phyloP scores from a whole-genome alignment of 179 eudicot genomes.

The Silene vulgaris region DNA sequence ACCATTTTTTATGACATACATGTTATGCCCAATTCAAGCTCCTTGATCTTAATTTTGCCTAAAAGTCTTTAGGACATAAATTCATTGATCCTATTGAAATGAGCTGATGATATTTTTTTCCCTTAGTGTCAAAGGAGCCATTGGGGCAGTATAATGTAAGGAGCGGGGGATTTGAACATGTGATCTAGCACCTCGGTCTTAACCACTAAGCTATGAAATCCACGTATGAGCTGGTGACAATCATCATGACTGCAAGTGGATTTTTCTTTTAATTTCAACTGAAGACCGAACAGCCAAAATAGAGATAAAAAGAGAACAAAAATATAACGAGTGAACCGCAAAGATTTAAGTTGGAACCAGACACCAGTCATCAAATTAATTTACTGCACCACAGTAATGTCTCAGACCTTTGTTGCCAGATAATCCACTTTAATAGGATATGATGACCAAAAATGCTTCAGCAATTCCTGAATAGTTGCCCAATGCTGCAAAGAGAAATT shows the following conservation, averaged over 20 bases:
- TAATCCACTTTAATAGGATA: slow-evolving; percentile 76
- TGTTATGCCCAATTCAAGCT: neutral
- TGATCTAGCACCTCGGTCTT: too few relatives aligned
- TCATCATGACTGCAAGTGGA: neutral
- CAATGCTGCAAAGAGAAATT: slow-evolving; percentile 59
- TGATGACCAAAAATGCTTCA: slow-evolving; percentile 97
- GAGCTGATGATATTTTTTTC: too few relatives aligned
- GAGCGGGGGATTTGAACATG: too few relatives aligned
- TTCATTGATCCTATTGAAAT: neutral
- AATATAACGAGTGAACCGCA: neutral
- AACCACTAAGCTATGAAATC: too few relatives aligned
- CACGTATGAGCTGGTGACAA: neutral
- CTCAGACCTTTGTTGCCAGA: slow-evolving; percentile 60
- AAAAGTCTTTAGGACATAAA: neutral
- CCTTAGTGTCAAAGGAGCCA: too few relatives aligned
- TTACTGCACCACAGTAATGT: neutral
- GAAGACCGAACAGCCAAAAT: neutral
- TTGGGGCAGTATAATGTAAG: too few relatives aligned
- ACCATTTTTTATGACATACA: neutral
- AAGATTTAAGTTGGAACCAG: neutral
- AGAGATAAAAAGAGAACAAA: neutral
- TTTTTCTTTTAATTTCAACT: neutral
- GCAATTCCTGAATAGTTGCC: slow-evolving; percentile 88
- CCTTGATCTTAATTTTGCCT: neutral
- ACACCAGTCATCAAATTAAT: neutral